These are phyloP conservation scores for Monilinia aucupariae DNA, from an alignment of 2,329 filamentous ascomycete genomes.

Conservation along the genomic window DNA sequence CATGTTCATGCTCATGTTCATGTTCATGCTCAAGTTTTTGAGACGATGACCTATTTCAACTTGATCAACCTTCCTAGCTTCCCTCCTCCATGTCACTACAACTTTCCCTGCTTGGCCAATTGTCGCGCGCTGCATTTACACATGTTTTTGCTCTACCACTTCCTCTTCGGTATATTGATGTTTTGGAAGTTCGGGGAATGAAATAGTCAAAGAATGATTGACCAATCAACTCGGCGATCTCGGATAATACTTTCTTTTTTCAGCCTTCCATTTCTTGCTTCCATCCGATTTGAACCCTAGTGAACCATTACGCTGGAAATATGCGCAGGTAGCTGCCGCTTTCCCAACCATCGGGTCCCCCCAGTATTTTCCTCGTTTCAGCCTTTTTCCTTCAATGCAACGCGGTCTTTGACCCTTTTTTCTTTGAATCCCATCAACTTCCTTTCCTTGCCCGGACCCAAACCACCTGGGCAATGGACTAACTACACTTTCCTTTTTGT, in stretches of 20 bases:
- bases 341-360: conserved; percentile 2
- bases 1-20: neutral
- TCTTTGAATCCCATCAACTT: neutral
- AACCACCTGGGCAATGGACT: neutral
- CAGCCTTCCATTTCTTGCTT: conserved; percentile 13
- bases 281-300: conserved; percentile 10
- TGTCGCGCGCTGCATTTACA: neutral
- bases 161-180: neutral
- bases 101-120: neutral
- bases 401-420: neutral
- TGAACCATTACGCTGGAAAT: conserved; percentile 16
- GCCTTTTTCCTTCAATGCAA: conserved; percentile 5
- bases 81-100: neutral
- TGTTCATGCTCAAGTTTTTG: neutral
- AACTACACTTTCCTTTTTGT: neutral
- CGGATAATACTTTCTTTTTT: conserved; percentile 9
- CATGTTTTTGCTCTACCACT: neutral
- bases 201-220: neutral
- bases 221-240: conserved; percentile 14
- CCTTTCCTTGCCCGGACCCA: neutral
- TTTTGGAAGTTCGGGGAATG: conserved; percentile 1
- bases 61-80: neutral
- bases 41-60: neutral
- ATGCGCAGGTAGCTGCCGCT: neutral
- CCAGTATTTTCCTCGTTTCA: conserved; percentile 7